Evolutionary conservation across 805 yeast species (phyloP).

Genomic region (Wickerhamomyces pijperi): DNA sequence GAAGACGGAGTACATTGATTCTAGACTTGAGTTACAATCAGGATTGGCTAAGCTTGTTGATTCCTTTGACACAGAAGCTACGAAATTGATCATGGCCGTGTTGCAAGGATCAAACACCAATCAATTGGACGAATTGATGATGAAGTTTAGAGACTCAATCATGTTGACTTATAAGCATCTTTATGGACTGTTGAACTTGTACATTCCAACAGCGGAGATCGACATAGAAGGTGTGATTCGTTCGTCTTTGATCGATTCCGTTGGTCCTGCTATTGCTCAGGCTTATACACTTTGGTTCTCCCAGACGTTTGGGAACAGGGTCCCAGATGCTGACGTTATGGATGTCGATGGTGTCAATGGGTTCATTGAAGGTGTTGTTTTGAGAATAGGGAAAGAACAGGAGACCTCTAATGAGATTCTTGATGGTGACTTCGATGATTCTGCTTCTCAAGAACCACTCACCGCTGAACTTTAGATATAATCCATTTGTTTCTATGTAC

Average conservation of each 20-base stretch:
- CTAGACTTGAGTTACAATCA: slow-evolving; percentile 56
- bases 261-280: background rate
- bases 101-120: background rate
- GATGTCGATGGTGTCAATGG: background rate
- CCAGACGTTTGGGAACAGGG: no score
- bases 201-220: background rate
- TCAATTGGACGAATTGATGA: background rate
- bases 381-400: slow-evolving; percentile 24
- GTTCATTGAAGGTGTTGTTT: slow-evolving; percentile 49
- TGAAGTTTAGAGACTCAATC: background rate
- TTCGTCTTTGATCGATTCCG: background rate
- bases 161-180: background rate
- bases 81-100: background rate
- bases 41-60: slow-evolving; percentile 65
- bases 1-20: slow-evolving; percentile 75
- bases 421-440: no score
- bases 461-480: no score
- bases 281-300: background rate
- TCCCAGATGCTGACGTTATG: background rate
- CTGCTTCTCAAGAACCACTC: no score
- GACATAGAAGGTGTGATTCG: background rate
- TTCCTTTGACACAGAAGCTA: slow-evolving; percentile 14
- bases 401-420: no score
- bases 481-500: background rate
- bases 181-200: background rate